phyloP scores from a whole-genome alignment of 116 monocot genomes.

The Posidonia oceanica region DNA sequence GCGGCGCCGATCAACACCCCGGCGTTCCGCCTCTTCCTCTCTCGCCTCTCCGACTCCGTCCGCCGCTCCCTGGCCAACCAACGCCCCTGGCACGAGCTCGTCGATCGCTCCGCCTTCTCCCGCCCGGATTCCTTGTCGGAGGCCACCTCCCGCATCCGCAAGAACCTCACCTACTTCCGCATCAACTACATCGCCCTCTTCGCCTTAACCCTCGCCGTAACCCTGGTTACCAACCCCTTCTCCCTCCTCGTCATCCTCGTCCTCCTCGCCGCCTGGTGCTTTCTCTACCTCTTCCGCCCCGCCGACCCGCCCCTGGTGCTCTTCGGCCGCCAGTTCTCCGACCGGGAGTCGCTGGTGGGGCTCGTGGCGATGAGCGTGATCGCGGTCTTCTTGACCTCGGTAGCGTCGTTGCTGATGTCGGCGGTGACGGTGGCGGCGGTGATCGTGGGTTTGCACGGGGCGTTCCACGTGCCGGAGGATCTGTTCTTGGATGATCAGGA shows the following conservation, averaged over 20 bases:
- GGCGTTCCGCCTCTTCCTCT: constrained; percentile 33
- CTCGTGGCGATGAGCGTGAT: constrained; percentile 37
- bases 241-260: constrained; percentile 44
- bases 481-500: constrained; percentile 35
- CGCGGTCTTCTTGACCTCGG: constrained; percentile 65
- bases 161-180: constrained; percentile 84
- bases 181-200: constrained; percentile 72
- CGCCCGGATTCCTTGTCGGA: constrained; percentile 81
- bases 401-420: constrained; percentile 60
- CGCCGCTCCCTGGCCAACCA: constrained; percentile 32
- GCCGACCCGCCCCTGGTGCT: constrained; percentile 43
- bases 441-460: constrained; percentile 36
- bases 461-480: constrained; percentile 58
- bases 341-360: constrained; percentile 46
- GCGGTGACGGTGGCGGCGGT: constrained; percentile 33
- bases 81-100: constrained; percentile 57
- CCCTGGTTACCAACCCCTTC: constrained; percentile 50
- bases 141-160: constrained; percentile 67
- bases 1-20: constrained; percentile 18
- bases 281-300: constrained; percentile 62
- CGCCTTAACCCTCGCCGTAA: constrained; percentile 35
- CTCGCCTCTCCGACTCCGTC: constrained; percentile 35
- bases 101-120: constrained; percentile 48
- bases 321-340: constrained; percentile 53
- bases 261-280: constrained; percentile 51